These are phyloP conservation scores for Gnetum montanum DNA, from an alignment of 75 land plant species.

Conservation along the genomic window DNA sequence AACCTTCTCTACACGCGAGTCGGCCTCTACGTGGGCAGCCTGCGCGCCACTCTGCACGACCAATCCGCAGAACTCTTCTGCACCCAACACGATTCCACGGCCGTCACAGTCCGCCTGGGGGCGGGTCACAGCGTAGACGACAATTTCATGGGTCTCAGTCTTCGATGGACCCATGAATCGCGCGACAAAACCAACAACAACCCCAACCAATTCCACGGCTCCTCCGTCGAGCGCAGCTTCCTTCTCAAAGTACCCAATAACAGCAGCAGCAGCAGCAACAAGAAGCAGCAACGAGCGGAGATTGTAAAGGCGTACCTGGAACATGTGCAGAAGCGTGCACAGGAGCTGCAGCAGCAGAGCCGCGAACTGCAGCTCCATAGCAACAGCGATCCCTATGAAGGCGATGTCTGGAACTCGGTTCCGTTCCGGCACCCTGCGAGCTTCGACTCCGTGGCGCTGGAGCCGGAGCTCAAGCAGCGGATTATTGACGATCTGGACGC, in stretches of 20 bases:
- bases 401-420: slow-evolving; percentile 26
- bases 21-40: slow-evolving; percentile 18
- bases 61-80: slow-evolving; percentile 17
- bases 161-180: slow-evolving; percentile 14
- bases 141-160: slow-evolving; percentile 16
- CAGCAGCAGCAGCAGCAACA: too few species aligned
- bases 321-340: slow-evolving; percentile 13
- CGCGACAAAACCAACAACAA: background rate
- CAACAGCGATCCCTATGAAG: slow-evolving; percentile 2
- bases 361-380: slow-evolving; percentile 25
- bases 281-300: slow-evolving; percentile 18
- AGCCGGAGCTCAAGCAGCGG: slow-evolving; percentile 11
- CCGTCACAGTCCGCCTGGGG: slow-evolving; percentile 10
- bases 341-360: slow-evolving; percentile 15
- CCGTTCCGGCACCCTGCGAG: slow-evolving; percentile 34
- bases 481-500: slow-evolving; percentile 29
- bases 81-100: slow-evolving; percentile 13
- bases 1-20: slow-evolving; percentile 21
- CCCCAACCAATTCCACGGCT: background rate
- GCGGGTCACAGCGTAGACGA: slow-evolving; percentile 27
- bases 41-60: slow-evolving; percentile 14
- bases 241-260: slow-evolving; percentile 13
- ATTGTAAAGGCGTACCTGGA: slow-evolving; percentile 21
- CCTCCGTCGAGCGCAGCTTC: background rate
- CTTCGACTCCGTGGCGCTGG: slow-evolving; percentile 31